Evolutionary conservation across 805 yeast species (phyloP).

Genomic region (Candida oleophila): DNA sequence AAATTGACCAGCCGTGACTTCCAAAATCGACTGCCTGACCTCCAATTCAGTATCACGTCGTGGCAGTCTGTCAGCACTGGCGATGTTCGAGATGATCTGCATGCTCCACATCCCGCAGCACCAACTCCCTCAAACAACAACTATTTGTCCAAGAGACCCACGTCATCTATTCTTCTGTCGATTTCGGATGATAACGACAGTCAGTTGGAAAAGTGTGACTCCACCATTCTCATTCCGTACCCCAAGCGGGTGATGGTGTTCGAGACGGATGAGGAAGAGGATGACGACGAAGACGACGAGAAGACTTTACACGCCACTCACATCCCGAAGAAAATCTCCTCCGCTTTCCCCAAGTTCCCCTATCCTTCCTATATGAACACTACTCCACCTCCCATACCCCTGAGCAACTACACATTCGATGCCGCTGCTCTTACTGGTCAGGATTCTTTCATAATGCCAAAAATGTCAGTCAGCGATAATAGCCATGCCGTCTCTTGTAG

Average conservation of each 20-base stretch:
- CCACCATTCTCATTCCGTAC: conserved; percentile 22
- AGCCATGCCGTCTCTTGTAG: neutral
- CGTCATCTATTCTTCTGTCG: conserved; percentile 22
- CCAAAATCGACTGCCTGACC: conserved; percentile 7
- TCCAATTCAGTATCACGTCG: conserved; percentile 18
- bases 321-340: neutral
- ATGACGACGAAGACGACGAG: conserved; percentile 23
- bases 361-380: neutral
- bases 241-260: conserved; percentile 33
- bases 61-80: conserved; percentile 33
- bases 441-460: conserved; percentile 39
- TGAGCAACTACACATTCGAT: neutral
- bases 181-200: conserved; percentile 18
- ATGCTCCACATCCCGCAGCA: too few relatives aligned
- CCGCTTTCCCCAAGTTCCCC: neutral
- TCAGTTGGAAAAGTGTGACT: conserved; percentile 9
- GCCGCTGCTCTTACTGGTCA: neutral
- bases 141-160: conserved; percentile 4
- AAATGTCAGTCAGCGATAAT: conserved; percentile 24
- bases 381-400: neutral
- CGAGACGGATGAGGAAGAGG: conserved; percentile 45
- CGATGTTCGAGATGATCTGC: neutral
- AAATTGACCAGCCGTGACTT: neutral
- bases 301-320: conserved; percentile 12
- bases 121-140: neutral